These are phyloP conservation scores for Amanita molliuscula DNA, from an alignment of 768 basidiomycete genomes.

Conservation along the genomic window DNA sequence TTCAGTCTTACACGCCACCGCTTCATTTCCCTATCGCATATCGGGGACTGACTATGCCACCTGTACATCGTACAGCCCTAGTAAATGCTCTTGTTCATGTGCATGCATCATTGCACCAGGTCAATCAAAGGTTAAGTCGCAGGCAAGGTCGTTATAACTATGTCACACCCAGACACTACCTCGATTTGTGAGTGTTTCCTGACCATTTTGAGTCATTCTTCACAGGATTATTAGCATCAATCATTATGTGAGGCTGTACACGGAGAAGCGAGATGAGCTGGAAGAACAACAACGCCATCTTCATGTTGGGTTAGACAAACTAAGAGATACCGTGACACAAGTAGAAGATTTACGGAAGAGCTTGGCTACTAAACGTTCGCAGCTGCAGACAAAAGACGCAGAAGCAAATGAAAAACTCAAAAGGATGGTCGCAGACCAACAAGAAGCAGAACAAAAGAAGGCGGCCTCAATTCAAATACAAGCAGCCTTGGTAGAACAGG, in stretches of 20 bases:
- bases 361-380: conserved; percentile 86
- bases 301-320: conserved; percentile 95
- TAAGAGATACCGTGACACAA: conserved; percentile 90
- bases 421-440: conserved; percentile 97
- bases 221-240: conserved; percentile 57
- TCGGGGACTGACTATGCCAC: conserved; percentile 76
- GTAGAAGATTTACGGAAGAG: conserved; percentile 95
- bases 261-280: conserved; percentile 92
- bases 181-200: conserved; percentile 79
- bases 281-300: conserved; percentile 98
- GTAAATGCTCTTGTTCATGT: conserved; percentile 91
- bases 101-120: conserved; percentile 79
- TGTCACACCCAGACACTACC: conserved; percentile 94
- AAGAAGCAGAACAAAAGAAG: conserved; percentile 98
- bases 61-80: conserved; percentile 80
- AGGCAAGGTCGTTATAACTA: conserved; percentile 95
- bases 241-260: conserved; percentile 91
- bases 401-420: conserved; percentile 97
- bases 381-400: conserved; percentile 86
- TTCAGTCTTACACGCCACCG: conserved; percentile 72
- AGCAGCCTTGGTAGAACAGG: conserved; percentile 86
- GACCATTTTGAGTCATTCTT: conserved; percentile 7
- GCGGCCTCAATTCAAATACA: conserved; percentile 94
- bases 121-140: conserved; percentile 83
- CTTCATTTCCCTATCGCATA: conserved; percentile 84